These are phyloP conservation scores for Calonectria hawksworthii DNA, from an alignment of 2,329 filamentous ascomycete genomes.

Conservation along the genomic window DNA sequence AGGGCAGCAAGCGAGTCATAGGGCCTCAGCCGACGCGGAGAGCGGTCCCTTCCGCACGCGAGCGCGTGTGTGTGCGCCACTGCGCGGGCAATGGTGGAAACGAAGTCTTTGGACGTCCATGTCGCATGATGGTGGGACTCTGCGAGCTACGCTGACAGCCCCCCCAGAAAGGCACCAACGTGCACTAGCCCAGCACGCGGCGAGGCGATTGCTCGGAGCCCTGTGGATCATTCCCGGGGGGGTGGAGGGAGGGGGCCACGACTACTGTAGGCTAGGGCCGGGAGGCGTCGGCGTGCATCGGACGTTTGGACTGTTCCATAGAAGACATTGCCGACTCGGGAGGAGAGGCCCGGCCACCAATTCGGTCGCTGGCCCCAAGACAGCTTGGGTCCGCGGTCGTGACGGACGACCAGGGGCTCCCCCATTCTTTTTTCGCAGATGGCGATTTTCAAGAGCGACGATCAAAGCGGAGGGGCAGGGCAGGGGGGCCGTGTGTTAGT, in stretches of 20 bases:
- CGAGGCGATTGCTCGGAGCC: conserved; percentile 30
- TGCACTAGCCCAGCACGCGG: not conserved
- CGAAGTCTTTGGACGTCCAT: conserved; percentile 15
- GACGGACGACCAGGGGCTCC: conserved; percentile 12
- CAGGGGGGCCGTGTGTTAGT: not conserved
- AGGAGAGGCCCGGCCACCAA: conserved; percentile 26
- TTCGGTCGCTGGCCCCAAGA: conserved; percentile 31
- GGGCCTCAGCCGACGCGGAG: not conserved
- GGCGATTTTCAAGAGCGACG: conserved; percentile 29
- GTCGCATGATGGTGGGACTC: conserved; percentile 40
- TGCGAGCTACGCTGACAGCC: conserved; percentile 34
- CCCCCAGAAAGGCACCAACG: conserved; percentile 22
- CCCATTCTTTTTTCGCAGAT: conserved; percentile 26
- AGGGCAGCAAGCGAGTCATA: conserved; percentile 17
- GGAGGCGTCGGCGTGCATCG: conserved; percentile 36
- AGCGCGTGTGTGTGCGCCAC: conserved; percentile 12
- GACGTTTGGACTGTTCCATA: conserved; percentile 38
- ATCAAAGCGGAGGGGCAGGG: conserved; percentile 25
- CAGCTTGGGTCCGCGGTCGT: conserved; percentile 25
- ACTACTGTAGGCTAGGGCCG: conserved; percentile 36
- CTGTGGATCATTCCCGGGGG: conserved; percentile 17
- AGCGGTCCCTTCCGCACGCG: not conserved
- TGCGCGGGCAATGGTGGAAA: conserved; percentile 14
- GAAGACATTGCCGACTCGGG: conserved; percentile 35
- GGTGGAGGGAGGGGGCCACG: not conserved